Percentiles rank a stretch among this genome's conserved stretches.
Conservation (phyloP, 140 eudicot species). For the Senecio squalidus region DNA sequence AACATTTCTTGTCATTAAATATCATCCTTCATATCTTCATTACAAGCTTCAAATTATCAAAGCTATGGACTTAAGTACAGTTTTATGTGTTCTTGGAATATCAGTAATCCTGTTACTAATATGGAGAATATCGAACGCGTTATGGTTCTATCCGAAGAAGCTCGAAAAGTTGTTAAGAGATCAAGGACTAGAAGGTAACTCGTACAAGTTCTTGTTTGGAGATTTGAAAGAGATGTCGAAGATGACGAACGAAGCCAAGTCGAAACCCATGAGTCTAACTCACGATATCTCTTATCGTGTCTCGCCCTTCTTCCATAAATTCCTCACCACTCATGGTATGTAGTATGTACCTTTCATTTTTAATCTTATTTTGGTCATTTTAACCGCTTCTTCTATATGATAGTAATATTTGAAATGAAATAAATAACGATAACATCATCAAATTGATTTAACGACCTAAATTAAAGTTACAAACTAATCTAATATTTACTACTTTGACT, state of each 20-base stretch:
- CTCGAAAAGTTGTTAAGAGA: conserved; percentile 35
- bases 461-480: no score
- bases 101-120: neutral
- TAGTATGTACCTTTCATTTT: no score
- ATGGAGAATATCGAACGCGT: conserved; percentile 17
- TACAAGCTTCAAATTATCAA: neutral
- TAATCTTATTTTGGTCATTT: no score
- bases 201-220: conserved; percentile 40
- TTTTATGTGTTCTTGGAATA: neutral
- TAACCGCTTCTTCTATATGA: no score
- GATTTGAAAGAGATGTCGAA: conserved; percentile 40
- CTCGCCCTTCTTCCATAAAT: conserved; percentile 24
- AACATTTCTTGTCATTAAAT: no score
- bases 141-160: conserved; percentile 52
- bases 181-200: conserved; percentile 46
- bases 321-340: conserved; percentile 4
- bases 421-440: no score
- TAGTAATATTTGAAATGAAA: no score
- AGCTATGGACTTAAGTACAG: neutral
- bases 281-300: conserved; percentile 49
- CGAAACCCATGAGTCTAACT: conserved; percentile 35
- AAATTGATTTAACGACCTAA: no score
- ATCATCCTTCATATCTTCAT: no score
- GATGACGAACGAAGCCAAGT: conserved; percentile 40
- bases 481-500: no score